A percentile compares a stretch with the other conserved stretches of the same genome.
These are phyloP conservation scores for Mycosarcoma mackinlayi DNA, from an alignment of 1,284 basidiomycete species.

Conservation along the genomic window DNA sequence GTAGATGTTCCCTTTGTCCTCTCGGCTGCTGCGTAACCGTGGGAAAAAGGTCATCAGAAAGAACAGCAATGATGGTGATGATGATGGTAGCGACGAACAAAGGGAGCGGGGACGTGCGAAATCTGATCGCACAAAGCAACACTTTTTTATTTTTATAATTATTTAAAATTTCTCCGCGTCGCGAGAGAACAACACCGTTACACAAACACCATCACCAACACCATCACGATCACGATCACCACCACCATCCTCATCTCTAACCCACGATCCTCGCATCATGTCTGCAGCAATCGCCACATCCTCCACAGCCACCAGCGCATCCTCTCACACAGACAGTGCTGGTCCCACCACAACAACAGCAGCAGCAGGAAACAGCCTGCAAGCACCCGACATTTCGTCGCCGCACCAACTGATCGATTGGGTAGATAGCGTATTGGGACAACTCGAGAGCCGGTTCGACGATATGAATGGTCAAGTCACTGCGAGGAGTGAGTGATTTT, in stretches of 20 bases:
- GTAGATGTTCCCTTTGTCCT: too few species aligned
- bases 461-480: conserved; percentile 61
- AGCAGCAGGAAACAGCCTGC: background rate
- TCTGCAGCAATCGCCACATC: conserved; percentile 8
- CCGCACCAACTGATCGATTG: conserved; percentile 67
- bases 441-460: conserved; percentile 61
- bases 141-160: background rate
- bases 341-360: background rate
- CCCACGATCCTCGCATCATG: background rate
- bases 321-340: conserved; percentile 1
- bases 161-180: background rate
- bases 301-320: conserved; percentile 8
- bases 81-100: too few species aligned
- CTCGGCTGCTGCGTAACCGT: too few species aligned
- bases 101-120: too few species aligned
- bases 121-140: too few species aligned
- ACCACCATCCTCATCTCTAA: background rate
- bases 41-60: too few species aligned
- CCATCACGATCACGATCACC: conserved; percentile 2
- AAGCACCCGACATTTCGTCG: conserved; percentile 47
- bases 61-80: too few species aligned
- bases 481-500: conserved; percentile 53
- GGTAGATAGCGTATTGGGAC: conserved; percentile 61
- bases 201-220: conserved; percentile 9
- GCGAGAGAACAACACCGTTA: conserved; percentile 33